Evolutionary conservation across 805 yeast genomes (phyloP).

Genomic region (Candida nanaspora): DNA sequence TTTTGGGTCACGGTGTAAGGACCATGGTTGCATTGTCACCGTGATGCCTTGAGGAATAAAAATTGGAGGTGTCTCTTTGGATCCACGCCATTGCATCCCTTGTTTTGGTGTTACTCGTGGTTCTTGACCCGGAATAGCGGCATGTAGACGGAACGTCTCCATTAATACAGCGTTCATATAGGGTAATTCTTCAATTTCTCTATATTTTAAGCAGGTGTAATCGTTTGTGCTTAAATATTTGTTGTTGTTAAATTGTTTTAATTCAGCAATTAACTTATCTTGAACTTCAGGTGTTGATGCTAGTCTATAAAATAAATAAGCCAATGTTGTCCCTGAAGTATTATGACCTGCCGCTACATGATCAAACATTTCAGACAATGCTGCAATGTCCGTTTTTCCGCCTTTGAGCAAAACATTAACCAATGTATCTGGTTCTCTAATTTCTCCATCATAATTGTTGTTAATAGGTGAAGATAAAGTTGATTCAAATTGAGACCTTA

Average conservation of each 20-base stretch:
- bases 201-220: conserved; percentile 21
- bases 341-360: conserved; percentile 76
- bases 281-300: conserved; percentile 46
- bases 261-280: conserved; percentile 38
- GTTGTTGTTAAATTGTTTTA: conserved; percentile 14
- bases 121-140: conserved; percentile 71
- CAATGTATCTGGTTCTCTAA: conserved; percentile 17
- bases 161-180: conserved; percentile 52
- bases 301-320: conserved; percentile 52
- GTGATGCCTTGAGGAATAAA: conserved; percentile 45
- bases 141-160: conserved; percentile 55
- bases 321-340: conserved; percentile 60
- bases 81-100: conserved; percentile 22
- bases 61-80: conserved; percentile 16
- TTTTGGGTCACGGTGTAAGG: conserved; percentile 44
- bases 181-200: conserved; percentile 46
- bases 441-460: background rate
- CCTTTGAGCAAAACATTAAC: conserved; percentile 16
- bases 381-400: conserved; percentile 12
- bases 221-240: conserved; percentile 13
- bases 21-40: conserved; percentile 60
- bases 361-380: conserved; percentile 48
- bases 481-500: conserved; percentile 21
- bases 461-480: conserved; percentile 5
- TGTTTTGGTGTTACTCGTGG: conserved; percentile 43